Percentiles rank a stretch among this genome's conserved stretches.
These are phyloP conservation scores for Brassica balearica DNA, from an alignment of 441 rosid genomes.

Conservation along the genomic window DNA sequence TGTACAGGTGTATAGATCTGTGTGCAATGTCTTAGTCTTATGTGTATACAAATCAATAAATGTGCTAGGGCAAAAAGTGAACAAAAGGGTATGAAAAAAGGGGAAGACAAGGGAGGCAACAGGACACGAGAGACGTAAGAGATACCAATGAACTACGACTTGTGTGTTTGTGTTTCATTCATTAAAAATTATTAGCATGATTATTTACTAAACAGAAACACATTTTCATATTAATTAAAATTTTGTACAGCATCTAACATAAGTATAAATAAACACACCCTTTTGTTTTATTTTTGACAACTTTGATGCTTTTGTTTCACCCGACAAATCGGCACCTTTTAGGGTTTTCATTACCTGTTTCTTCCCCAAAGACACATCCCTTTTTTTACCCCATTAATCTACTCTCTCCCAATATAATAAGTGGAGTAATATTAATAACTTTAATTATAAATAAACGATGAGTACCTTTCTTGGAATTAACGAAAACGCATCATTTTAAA, in stretches of 20 bases:
- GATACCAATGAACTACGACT: slow-evolving; percentile 40
- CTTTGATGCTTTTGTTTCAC: slow-evolving; percentile 52
- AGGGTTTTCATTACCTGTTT: slow-evolving; percentile 50
- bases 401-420: slow-evolving; percentile 15
- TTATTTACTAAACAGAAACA: slow-evolving; percentile 1
- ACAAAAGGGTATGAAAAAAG: slow-evolving; percentile 37
- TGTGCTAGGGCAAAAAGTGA: slow-evolving; percentile 43
- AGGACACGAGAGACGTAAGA: slow-evolving; percentile 39
- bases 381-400: slow-evolving; percentile 36
- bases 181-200: slow-evolving; percentile 4
- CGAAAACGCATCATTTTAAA: slow-evolving; percentile 42
- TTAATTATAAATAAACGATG: slow-evolving; percentile 26
- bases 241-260: slow-evolving; percentile 29
- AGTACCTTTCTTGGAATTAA: slow-evolving; percentile 42
- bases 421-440: not conserved
- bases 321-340: slow-evolving; percentile 50
- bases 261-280: slow-evolving; percentile 46
- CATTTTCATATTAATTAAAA: not conserved
- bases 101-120: slow-evolving; percentile 36
- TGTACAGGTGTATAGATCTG: slow-evolving; percentile 19
- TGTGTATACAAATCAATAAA: slow-evolving; percentile 24
- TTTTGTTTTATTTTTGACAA: slow-evolving; percentile 46
- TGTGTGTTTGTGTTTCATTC: slow-evolving; percentile 32
- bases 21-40: slow-evolving; percentile 27
- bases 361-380: slow-evolving; percentile 45